Percentiles rank a stretch among this genome's conserved stretches.
Conservation (phyloP, 2,329 filamentous ascomycete species). For the Albifimbria verrucaria region DNA sequence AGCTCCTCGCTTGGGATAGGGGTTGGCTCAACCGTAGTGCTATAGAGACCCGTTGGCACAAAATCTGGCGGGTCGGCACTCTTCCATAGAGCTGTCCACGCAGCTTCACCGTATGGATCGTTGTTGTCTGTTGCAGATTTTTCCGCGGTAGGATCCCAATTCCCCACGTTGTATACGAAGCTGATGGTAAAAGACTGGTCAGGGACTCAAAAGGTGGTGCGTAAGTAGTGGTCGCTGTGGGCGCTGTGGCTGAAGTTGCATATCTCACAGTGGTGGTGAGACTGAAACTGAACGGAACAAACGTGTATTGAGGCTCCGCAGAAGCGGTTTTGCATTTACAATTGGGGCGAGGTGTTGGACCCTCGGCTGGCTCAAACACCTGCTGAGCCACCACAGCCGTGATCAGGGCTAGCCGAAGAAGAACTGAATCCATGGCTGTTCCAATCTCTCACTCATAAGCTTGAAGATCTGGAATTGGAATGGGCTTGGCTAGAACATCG, state of each 20-base stretch:
- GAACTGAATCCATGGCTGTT: too few relatives aligned
- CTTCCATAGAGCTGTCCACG: slow-evolving; percentile 30
- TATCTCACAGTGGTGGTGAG: slow-evolving; percentile 29
- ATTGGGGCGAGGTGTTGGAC: slow-evolving; percentile 23
- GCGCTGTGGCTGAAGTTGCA: slow-evolving; percentile 25
- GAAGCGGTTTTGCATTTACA: slow-evolving; percentile 15
- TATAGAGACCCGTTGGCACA: slow-evolving; percentile 25
- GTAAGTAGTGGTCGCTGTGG: slow-evolving; percentile 26
- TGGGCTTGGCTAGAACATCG: too few relatives aligned
- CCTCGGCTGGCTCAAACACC: slow-evolving; percentile 19
- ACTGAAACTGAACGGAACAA: slow-evolving; percentile 25
- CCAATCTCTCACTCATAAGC: too few relatives aligned
- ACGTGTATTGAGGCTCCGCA: slow-evolving; percentile 21
- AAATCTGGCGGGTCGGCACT: slow-evolving; percentile 30
- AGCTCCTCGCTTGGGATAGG: slow-evolving; percentile 52
- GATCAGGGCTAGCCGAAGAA: too few relatives aligned
- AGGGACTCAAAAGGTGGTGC: slow-evolving; percentile 23
- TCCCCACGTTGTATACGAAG: slow-evolving; percentile 30
- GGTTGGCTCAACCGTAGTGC: slow-evolving; percentile 52
- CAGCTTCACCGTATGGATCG: slow-evolving; percentile 26
- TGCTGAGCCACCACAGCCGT: slow-evolving; percentile 19
- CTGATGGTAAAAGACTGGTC: slow-evolving; percentile 17
- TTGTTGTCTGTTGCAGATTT: slow-evolving; percentile 21
- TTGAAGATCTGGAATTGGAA: too few relatives aligned
- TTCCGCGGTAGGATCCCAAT: slow-evolving; percentile 28